Percentiles rank a stretch among this genome's conserved stretches.
Conservation (phyloP, 495 filamentous ascomycete species). For the Amphirosellinia nigrospora region DNA sequence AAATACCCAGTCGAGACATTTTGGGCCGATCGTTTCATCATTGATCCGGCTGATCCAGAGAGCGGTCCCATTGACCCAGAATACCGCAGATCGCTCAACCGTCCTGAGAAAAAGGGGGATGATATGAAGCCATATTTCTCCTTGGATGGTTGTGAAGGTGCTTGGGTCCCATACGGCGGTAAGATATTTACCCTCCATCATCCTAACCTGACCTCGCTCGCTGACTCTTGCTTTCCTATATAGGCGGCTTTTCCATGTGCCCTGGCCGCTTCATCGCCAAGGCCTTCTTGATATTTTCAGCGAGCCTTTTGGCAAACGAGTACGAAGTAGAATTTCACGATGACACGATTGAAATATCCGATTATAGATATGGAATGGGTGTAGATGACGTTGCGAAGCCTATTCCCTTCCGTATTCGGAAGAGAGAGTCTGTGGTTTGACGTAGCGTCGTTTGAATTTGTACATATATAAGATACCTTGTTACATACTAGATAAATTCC, state of each 20-base stretch:
- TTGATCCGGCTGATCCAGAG: slow-evolving; percentile 31
- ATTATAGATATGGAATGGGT: slow-evolving; percentile 25
- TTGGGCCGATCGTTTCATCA: slow-evolving; percentile 41
- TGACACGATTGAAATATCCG: not conserved
- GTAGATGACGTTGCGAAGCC: slow-evolving; percentile 22
- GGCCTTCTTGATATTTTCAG: slow-evolving; percentile 15
- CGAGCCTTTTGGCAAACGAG: slow-evolving; percentile 2
- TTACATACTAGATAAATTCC: not conserved
- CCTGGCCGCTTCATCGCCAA: slow-evolving; percentile 24
- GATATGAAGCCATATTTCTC: slow-evolving; percentile 22
- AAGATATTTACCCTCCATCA: not conserved
- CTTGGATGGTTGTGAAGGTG: slow-evolving; percentile 15
- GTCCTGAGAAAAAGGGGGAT: not conserved
- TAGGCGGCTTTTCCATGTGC: slow-evolving; percentile 18
- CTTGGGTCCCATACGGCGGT: slow-evolving; percentile 25
- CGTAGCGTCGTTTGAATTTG: not conserved
- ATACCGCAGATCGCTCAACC: not conserved
- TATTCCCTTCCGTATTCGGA: slow-evolving; percentile 21
- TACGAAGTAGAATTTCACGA: slow-evolving; percentile 19
- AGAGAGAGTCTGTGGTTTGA: not conserved
- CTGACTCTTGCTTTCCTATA: not conserved
- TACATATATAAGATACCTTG: slow-evolving; percentile 13
- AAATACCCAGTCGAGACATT: slow-evolving; percentile 33
- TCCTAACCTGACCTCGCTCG: not conserved
- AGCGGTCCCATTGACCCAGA: slow-evolving; percentile 33